Conservation (phyloP, 306 rosid genomes). For the Cucumis cinereus region DNA sequence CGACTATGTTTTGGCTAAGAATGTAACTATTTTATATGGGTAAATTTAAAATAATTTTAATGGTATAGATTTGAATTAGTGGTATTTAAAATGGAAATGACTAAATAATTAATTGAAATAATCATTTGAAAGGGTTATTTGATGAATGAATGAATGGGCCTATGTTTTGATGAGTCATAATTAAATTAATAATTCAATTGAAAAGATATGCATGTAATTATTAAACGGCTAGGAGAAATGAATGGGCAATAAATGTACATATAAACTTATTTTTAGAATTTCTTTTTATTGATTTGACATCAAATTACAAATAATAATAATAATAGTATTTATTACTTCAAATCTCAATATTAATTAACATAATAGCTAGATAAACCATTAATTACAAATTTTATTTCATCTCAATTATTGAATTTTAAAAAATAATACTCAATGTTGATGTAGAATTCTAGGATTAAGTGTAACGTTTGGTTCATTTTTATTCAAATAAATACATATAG, state of each 20-base stretch:
- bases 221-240: background rate
- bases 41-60: too few relatives aligned
- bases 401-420: too few relatives aligned
- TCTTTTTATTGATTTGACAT: background rate
- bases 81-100: background rate
- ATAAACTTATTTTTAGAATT: background rate
- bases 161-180: background rate
- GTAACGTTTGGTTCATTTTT: background rate
- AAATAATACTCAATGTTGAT: too few relatives aligned
- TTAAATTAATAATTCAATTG: background rate
- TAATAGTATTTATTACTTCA: background rate
- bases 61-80: background rate
- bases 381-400: too few relatives aligned
- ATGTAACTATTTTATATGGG: too few relatives aligned
- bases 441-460: background rate
- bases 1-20: too few relatives aligned
- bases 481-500: background rate
- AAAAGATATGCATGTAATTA: background rate
- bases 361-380: too few relatives aligned
- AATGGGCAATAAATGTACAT: background rate
- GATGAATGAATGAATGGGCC: background rate
- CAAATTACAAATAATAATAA: background rate
- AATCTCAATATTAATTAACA: background rate
- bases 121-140: background rate
- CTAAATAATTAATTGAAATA: background rate